These are phyloP conservation scores for Chalaropsis thielavioides DNA, from an alignment of 2,329 filamentous ascomycete species.

Conservation along the genomic window DNA sequence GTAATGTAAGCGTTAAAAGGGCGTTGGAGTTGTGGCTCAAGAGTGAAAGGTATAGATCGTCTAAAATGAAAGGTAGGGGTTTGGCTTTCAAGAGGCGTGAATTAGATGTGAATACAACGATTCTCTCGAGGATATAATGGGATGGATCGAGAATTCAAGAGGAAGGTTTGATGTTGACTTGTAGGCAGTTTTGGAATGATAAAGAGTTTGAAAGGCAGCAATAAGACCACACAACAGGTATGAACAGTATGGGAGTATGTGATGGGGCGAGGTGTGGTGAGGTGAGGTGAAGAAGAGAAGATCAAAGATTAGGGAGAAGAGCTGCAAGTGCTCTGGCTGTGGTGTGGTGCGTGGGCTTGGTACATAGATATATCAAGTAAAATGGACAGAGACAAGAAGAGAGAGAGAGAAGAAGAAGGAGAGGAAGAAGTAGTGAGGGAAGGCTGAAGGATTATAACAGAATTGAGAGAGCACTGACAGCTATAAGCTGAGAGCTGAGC, in stretches of 20 bases:
- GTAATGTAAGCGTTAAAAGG: neutral
- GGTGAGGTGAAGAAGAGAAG: neutral
- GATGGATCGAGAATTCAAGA: neutral
- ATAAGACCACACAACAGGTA: neutral
- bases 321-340: neutral
- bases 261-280: neutral
- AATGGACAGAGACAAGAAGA: neutral
- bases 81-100: neutral
- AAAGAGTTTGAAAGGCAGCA: neutral
- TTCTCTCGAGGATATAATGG: neutral
- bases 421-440: neutral
- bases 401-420: constrained; percentile 3
- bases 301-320: neutral
- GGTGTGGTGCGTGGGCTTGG: neutral
- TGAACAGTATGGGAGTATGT: neutral
- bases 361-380: neutral
- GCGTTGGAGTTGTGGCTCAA: neutral
- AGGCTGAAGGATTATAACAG: constrained; percentile 11
- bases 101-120: neutral
- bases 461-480: constrained; percentile 10
- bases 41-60: neutral
- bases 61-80: neutral
- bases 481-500: constrained; percentile 8
- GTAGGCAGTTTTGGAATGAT: neutral
- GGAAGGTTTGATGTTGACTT: neutral